These are phyloP conservation scores for Clausena lansium DNA, from an alignment of 345 rosid genomes.

Conservation along the genomic window DNA sequence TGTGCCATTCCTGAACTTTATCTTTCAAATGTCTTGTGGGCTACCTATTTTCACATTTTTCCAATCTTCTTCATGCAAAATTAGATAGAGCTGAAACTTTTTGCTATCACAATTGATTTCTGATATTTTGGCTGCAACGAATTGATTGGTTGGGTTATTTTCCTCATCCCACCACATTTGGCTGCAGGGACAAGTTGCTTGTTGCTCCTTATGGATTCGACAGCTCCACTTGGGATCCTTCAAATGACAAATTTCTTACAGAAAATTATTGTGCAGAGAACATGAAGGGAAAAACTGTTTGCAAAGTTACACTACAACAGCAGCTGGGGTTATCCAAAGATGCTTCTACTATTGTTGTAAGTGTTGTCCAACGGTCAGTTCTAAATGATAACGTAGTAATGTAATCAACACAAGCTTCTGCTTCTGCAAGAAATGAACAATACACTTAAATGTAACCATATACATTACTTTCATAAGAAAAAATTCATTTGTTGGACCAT, in stretches of 20 bases:
- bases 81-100: constrained; percentile 10
- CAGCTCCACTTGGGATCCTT: constrained; percentile 64
- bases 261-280: constrained; percentile 52
- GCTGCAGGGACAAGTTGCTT: constrained; percentile 63
- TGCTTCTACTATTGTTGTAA: constrained; percentile 48
- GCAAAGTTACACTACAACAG: constrained; percentile 55
- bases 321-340: constrained; percentile 40
- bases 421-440: not conserved
- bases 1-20: constrained; percentile 10
- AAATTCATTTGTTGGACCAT: not conserved
- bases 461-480: not conserved
- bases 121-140: not conserved
- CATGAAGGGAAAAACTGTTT: constrained; percentile 56
- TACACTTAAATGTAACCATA: not conserved
- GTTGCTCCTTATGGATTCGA: constrained; percentile 61
- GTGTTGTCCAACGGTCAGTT: constrained; percentile 4
- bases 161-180: not conserved
- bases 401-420: no score
- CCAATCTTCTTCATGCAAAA: constrained; percentile 1
- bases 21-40: not conserved
- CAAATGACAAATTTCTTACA: constrained; percentile 57
- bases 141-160: not conserved
- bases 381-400: not conserved
- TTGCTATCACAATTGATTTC: not conserved
- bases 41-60: not conserved